phyloP scores from a whole-genome alignment of 2,329 filamentous ascomycete species.

The Ascochyta koolunga region DNA sequence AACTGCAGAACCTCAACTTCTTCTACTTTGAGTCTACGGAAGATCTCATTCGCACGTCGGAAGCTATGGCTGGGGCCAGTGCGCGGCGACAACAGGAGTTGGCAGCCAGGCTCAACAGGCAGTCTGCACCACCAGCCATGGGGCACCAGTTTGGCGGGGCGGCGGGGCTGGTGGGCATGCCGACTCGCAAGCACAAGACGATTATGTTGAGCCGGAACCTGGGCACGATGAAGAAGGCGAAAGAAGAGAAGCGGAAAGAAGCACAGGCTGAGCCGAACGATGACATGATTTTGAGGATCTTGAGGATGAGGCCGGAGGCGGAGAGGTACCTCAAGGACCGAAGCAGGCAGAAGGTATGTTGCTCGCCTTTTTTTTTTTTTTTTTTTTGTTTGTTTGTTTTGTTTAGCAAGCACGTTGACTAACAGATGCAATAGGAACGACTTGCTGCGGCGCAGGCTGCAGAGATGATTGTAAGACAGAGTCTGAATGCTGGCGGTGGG shows the following conservation, averaged over 20 bases:
- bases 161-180: slow-evolving; percentile 67
- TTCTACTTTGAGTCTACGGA: slow-evolving; percentile 97
- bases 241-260: slow-evolving; percentile 94
- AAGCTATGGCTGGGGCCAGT: slow-evolving; percentile 90
- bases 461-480: slow-evolving; percentile 93
- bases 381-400: too few relatives aligned
- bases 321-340: slow-evolving; percentile 85
- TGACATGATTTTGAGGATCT: slow-evolving; percentile 94
- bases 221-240: slow-evolving; percentile 93
- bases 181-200: slow-evolving; percentile 55
- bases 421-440: slow-evolving; percentile 62
- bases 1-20: slow-evolving; percentile 94
- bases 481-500: slow-evolving; percentile 67
- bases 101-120: slow-evolving; percentile 63
- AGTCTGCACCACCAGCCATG: slow-evolving; percentile 69
- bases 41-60: slow-evolving; percentile 90
- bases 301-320: slow-evolving; percentile 94
- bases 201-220: slow-evolving; percentile 95
- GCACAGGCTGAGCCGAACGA: slow-evolving; percentile 96
- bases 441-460: slow-evolving; percentile 88
- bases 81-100: slow-evolving; percentile 75
- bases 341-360: slow-evolving; percentile 75
- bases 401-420: background rate
- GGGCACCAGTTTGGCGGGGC: slow-evolving; percentile 60
- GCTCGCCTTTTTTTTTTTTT: background rate